Conservation (phyloP, 139 green algal species). For the Chlorella vulgaris region DNA sequence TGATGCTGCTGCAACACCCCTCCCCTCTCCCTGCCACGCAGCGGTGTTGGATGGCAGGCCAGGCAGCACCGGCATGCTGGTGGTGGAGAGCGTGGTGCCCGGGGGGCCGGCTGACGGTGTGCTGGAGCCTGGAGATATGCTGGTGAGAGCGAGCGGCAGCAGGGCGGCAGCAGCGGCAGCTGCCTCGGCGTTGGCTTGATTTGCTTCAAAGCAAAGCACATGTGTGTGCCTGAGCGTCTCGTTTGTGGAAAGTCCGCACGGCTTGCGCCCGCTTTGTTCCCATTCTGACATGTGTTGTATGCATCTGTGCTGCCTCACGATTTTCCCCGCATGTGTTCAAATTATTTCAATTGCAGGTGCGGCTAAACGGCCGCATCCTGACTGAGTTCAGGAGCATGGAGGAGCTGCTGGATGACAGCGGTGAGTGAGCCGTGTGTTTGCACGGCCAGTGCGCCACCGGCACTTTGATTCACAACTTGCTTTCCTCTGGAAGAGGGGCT, state of each 20-base stretch:
- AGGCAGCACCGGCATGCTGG: constrained; percentile 83
- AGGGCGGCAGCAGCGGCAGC: not conserved
- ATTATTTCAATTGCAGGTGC: not conserved
- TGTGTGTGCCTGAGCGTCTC: not conserved
- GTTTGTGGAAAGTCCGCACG: not conserved
- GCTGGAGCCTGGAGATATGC: constrained; percentile 88
- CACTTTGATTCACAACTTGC: no score
- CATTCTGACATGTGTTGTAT: no score
- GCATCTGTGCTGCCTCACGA: not conserved
- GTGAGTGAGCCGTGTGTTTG: constrained; percentile 53
- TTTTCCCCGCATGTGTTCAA: not conserved
- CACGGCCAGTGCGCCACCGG: no score
- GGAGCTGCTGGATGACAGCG: constrained; percentile 71
- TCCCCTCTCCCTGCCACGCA: not conserved
- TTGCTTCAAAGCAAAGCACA: not conserved
- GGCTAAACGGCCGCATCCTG: constrained; percentile 44
- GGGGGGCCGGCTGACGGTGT: constrained; percentile 68
- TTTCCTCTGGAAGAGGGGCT: no score
- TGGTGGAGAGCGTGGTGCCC: constrained; percentile 86
- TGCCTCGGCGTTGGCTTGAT: not conserved
- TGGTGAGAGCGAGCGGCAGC: no score
- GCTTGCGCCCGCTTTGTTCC: no score
- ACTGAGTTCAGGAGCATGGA: constrained; percentile 87
- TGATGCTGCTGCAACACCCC: not conserved
- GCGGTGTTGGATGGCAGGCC: not conserved